Percentiles rank a stretch among this genome's conserved stretches.
Evolutionary conservation across 179 eudicot genomes (phyloP).

Genomic region (Silene vulgaris): DNA sequence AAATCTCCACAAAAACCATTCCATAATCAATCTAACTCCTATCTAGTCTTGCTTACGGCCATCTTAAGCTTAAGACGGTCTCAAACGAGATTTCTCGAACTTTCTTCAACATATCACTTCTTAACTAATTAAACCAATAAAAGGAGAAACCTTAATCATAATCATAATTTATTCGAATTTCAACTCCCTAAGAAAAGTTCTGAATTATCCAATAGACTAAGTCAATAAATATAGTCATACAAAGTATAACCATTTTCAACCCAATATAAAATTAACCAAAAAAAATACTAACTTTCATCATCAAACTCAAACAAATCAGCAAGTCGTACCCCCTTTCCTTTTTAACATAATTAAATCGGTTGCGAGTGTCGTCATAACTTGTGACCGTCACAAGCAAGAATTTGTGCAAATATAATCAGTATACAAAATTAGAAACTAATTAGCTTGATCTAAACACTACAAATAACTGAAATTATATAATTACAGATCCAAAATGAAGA

Average conservation of each 20-base stretch:
- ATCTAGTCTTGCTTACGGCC: too few species aligned
- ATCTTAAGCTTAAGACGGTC: too few species aligned
- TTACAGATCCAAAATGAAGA: conserved; percentile 25
- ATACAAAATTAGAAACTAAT: neutral
- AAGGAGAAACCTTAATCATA: neutral
- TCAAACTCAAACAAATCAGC: neutral
- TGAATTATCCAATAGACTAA: neutral
- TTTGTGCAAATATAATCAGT: neutral
- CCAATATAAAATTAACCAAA: conserved; percentile 12
- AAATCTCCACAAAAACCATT: conserved; percentile 18
- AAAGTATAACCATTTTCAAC: neutral
- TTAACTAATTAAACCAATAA: too few species aligned
- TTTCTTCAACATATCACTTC: too few species aligned
- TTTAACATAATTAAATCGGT: too few species aligned
- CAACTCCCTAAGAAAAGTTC: conserved; percentile 2
- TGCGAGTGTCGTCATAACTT: too few species aligned
- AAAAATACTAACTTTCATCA: conserved; percentile 4
- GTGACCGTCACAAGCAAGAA: too few species aligned
- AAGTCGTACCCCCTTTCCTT: too few species aligned
- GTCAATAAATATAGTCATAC: neutral
- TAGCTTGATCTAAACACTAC: conserved; percentile 19
- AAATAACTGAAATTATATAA: neutral
- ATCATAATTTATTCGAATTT: conserved; percentile 13
- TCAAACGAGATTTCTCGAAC: too few species aligned
- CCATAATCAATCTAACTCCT: conserved; percentile 13